A percentile compares a stretch with the other conserved stretches of the same genome.
These are phyloP conservation scores for Thalassiosira ordinaria DNA, from an alignment of 352 stramenopile species.

Conservation along the genomic window DNA sequence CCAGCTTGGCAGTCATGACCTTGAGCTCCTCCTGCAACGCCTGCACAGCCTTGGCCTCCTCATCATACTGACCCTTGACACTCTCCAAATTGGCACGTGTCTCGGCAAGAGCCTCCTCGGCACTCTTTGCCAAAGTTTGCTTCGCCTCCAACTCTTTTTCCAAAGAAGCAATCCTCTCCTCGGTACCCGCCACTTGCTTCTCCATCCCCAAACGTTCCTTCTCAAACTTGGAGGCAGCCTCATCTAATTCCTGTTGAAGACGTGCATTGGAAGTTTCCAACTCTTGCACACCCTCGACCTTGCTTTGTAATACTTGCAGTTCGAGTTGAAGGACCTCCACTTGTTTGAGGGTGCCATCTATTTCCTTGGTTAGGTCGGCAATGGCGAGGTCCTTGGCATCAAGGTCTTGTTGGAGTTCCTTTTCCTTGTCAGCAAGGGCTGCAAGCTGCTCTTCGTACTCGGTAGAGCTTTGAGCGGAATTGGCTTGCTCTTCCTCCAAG, in stretches of 20 bases:
- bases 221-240: slow-evolving; percentile 15
- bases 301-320: slow-evolving; percentile 37
- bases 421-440: slow-evolving; percentile 33
- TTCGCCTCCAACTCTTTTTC: slow-evolving; percentile 39
- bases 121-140: slow-evolving; percentile 17
- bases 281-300: slow-evolving; percentile 22
- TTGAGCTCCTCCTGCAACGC: slow-evolving; percentile 36
- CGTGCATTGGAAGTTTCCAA: slow-evolving; percentile 13
- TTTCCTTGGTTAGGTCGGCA: slow-evolving; percentile 20
- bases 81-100: slow-evolving; percentile 27
- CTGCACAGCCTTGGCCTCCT: slow-evolving; percentile 21
- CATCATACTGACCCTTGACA: slow-evolving; percentile 9
- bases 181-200: slow-evolving; percentile 5
- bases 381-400: slow-evolving; percentile 38
- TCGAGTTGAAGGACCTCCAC: slow-evolving; percentile 40
- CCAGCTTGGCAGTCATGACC: slow-evolving; percentile 17
- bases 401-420: slow-evolving; percentile 21
- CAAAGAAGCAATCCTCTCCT: slow-evolving; percentile 33
- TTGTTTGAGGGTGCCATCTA: slow-evolving; percentile 24
- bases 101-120: slow-evolving; percentile 40
- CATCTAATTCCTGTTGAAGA: slow-evolving; percentile 28
- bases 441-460: slow-evolving; percentile 39
- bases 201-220: slow-evolving; percentile 30
- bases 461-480: slow-evolving; percentile 13
- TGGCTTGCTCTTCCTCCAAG: slow-evolving; percentile 37